Base-by-base conservation (phyloP, 768 basidiomycete species). In the Trametes cubensis region DNA sequence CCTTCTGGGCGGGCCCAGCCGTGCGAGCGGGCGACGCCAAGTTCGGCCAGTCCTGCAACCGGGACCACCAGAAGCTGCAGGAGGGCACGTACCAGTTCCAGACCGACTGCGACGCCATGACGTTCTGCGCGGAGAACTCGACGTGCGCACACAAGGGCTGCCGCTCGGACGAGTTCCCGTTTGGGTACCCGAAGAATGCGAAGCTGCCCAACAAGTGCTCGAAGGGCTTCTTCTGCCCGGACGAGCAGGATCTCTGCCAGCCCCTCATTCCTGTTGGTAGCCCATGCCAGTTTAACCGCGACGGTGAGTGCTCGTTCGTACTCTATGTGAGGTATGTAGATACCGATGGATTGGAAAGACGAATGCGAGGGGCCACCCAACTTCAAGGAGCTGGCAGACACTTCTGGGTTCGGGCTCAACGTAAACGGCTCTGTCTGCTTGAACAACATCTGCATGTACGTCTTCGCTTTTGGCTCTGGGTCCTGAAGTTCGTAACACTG, bases 381-480 rank as follows among this genome's bases (percentile, higher is more conserved):
- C 70, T 83, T 76, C 67, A 73, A 74, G 58, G 83, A 88, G 10
- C 79, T 90, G 23, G 77, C 80, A 14, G 92, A 95, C 67, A 80
- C 74, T 17, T 83, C 80, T 41, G 85, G 85, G 20, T 81, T 83
- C 21, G 87, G 89, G 40, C 82, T 85, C 42, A 89, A 95, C 73
- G 77, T 86, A 63, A 92, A 95, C 69, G 93, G 93, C 28, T 85
- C 90, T 3, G 80, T 94, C 20, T 95, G 94, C 72, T 80, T 96
- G 53, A 90, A 92, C 69, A 88, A 86, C 69, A 73, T 81, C 4
- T 95, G 94, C 89, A 85, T 88, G 92, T 94, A 71, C 40, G 87
- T 79, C 23, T 47, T 20, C 13, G 10, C 23, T 25, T 15, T 28
- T 28, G 3, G 38, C 10, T n/a, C n/a, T 41, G 6, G 21, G 18